Base-by-base conservation (phyloP, 805 yeast species). In the Saccharomyces mikatae region DNA sequence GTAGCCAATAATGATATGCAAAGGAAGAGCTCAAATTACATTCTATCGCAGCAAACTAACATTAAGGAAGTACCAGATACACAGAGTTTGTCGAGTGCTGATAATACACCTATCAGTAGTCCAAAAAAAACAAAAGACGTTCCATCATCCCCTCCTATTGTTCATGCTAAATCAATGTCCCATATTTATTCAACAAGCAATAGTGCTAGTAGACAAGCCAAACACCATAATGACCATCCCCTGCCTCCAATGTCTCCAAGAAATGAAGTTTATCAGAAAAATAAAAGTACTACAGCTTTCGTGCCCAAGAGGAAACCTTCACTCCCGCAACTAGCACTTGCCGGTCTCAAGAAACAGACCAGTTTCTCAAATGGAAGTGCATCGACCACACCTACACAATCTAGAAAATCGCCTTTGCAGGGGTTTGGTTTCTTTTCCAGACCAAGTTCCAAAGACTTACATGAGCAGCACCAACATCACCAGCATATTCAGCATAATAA, bases 331-430 rank as follows among this genome's bases (percentile, higher is more conserved):
- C 50, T 69, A 51, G 57, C 70, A n/a, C 57, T 65, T 36, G 53
- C 66, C 6, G 58, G 59, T 10, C 50, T 61, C 26, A 67, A 65
- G 49, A 62, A 65, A 48, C 67, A 67, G 52, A 31, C 64, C 11
- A 60, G 64, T 53, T 58, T 60, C 17, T 54, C 62, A 8, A 54
- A 52, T 21, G 17, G 17, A 11, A 55, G 48, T 50, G 55, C 51
- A n/a, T 52, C 51, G 17, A 26, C 46, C n/a, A 62, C 65, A 1
- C 63, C 67, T 3, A 56, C 62, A 6, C 56, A 58, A 21, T 51
- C 65, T 2, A 68, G 60, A 53, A 67, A 64, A 52, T 68, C 72
- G 4, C 71, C 72, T 11, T 57, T 68, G 46, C 71, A 67, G 53
- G 65, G 67, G 4, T 67, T 69, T 56, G 67, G 68, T 2, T 54